Evolutionary conservation across 768 basidiomycete genomes (phyloP), one percentile per base, ranked within the genome.

Genomic region (Auriscalpium vulgare): DNA sequence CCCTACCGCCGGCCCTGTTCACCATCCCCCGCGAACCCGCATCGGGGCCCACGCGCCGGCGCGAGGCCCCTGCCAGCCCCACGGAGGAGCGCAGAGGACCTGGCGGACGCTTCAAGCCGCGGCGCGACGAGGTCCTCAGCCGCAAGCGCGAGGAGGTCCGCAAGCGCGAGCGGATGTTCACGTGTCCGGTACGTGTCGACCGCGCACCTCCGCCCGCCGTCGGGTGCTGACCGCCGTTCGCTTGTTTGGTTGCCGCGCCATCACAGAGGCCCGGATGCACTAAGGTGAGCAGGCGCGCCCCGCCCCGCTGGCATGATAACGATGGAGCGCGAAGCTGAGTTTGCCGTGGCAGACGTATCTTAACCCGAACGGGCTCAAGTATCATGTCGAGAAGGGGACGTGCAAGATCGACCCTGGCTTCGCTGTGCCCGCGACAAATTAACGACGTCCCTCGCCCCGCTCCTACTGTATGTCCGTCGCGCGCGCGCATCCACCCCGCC

Each of bases 311-410:
- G 29, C 40, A 55, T n/a, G n/a, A n/a, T n/a, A n/a, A n/a, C n/a
- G 23, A 50, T 17, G 5, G 37, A 57, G 63, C 48, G 61, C 51
- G 9, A 45, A 10, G 45, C 43, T 40, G 14, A 17, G 40, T 23
- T 14, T 43, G 17, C 46, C 38, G 21, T 17, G 49, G 17, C 63
- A 84, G 77, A 68, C 78, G 34, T 87, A 87, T 62, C 75, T 84
- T 44, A 85, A 83, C 66, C 77, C 82, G 8, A 85, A 84, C 59
- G 84, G 85, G 10, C 71, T 85, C 47, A 83, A 83, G 65, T 85
- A 87, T 62, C 84, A 86, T 61, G 67, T 82, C 51, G 80, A 83
- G 62, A 85, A 82, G 63, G 84, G 84, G 10, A 84, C 80, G 2
- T 86, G 86, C 65, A 76, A 72, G 56, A 70, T 77, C 40, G 75